Conservation (phyloP, 129 eudicot genomes). For the Lactuca saligna region DNA sequence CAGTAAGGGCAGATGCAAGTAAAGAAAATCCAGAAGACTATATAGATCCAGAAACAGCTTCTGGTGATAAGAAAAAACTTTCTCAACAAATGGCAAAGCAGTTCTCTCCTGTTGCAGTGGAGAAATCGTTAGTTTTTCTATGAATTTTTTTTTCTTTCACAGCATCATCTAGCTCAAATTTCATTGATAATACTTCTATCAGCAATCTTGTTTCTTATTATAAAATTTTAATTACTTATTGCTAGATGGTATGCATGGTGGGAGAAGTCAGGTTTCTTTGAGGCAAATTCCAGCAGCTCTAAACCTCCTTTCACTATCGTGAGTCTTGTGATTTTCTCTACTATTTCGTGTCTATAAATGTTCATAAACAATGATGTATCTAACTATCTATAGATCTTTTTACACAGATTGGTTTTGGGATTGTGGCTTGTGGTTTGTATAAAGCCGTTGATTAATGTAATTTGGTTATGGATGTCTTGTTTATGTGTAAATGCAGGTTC, state of each 20-base stretch:
- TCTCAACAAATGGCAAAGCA: constrained; percentile 79
- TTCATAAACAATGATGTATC: not conserved
- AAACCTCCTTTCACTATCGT: constrained; percentile 84
- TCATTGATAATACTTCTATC: not conserved
- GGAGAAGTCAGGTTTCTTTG: constrained; percentile 83
- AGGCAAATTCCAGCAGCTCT: constrained; percentile 75
- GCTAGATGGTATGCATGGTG: constrained; percentile 96
- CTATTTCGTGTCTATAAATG: not conserved
- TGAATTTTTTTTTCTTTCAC: not conserved
- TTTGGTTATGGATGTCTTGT: not conserved
- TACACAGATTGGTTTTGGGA: not conserved
- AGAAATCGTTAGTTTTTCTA: constrained; percentile 62
- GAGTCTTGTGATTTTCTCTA: constrained; percentile 32
- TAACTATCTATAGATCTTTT: not conserved
- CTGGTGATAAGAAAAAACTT: constrained; percentile 81
- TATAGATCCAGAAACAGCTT: constrained; percentile 86
- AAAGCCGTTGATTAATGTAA: not conserved
- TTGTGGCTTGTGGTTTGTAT: too few species aligned
- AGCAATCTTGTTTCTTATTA: not conserved
- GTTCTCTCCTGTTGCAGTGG: constrained; percentile 81
- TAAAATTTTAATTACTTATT: not conserved
- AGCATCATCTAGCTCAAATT: constrained; percentile 1
- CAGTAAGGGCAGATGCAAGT: constrained; percentile 48
- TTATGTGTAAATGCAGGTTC: constrained; percentile 57
- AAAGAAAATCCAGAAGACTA: constrained; percentile 71